A percentile compares a stretch with the other conserved stretches of the same genome.
phyloP scores from a whole-genome alignment of 805 yeast species.

The Lipomyces yamanashiensis region DNA sequence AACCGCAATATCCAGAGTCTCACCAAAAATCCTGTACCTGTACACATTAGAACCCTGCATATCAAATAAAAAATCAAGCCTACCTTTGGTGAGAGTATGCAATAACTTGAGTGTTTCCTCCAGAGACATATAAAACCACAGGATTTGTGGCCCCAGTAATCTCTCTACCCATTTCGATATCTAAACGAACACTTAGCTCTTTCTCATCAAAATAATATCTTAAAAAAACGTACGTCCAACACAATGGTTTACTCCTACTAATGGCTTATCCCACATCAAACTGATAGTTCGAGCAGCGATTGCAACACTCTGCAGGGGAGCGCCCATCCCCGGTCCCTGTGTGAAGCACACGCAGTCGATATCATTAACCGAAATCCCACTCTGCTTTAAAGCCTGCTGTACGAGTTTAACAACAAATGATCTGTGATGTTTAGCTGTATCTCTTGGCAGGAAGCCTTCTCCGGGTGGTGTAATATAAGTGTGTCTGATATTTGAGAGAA shows the following conservation, averaged over 20 bases:
- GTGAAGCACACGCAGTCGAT: conserved; percentile 79
- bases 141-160: conserved; percentile 98
- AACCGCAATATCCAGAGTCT: conserved; percentile 94
- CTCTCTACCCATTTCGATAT: conserved; percentile 98
- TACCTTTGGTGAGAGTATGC: conserved; percentile 87
- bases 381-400: conserved; percentile 65
- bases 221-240: conserved; percentile 64
- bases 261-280: conserved; percentile 78
- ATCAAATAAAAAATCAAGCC: background rate
- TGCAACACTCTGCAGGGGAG: conserved; percentile 92
- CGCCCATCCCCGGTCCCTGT: conserved; percentile 99
- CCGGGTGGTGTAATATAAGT: conserved; percentile 98
- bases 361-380: conserved; percentile 50
- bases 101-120: conserved; percentile 97
- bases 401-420: conserved; percentile 89
- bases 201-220: background rate
- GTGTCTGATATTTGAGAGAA: conserved; percentile 89
- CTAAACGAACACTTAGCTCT: conserved; percentile 10
- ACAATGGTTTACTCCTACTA: conserved; percentile 96
- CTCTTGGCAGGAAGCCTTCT: conserved; percentile 95
- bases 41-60: background rate
- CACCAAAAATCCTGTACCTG: conserved; percentile 94
- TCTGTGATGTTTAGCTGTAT: conserved; percentile 94
- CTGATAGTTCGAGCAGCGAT: conserved; percentile 87
- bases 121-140: conserved; percentile 94